phyloP scores from a whole-genome alignment of 805 yeast species.

The Clavispora carvajalis region DNA sequence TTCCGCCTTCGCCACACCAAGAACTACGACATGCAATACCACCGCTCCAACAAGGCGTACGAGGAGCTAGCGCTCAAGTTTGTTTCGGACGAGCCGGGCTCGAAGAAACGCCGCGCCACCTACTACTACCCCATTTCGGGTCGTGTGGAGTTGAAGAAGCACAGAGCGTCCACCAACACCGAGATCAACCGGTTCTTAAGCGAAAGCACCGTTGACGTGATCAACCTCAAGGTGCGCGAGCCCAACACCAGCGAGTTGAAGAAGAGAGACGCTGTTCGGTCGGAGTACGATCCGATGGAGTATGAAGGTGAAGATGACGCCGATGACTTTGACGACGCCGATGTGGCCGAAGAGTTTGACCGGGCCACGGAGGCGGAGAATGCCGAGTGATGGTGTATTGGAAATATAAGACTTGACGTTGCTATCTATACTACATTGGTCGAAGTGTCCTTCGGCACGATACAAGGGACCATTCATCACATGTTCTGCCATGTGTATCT shows the following conservation, averaged over 20 bases:
- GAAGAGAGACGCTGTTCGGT: slow-evolving; percentile 62
- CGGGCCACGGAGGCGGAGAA: slow-evolving; percentile 18
- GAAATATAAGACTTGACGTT: too few relatives aligned
- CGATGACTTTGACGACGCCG: slow-evolving; percentile 33
- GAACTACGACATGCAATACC: slow-evolving; percentile 72
- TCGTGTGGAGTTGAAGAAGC: slow-evolving; percentile 75
- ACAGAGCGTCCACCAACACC: slow-evolving; percentile 63
- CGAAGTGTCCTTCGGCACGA: too few relatives aligned
- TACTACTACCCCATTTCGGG: slow-evolving; percentile 75
- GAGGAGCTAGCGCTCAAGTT: slow-evolving; percentile 70
- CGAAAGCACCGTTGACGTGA: slow-evolving; percentile 54
- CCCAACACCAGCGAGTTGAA: slow-evolving; percentile 67
- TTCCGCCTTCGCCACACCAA: slow-evolving; percentile 60
- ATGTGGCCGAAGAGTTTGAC: slow-evolving; percentile 15
- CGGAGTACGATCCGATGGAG: slow-evolving; percentile 73
- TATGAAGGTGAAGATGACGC: slow-evolving; percentile 61
- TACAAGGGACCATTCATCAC: too few relatives aligned
- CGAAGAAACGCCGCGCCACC: slow-evolving; percentile 49
- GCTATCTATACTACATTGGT: too few relatives aligned
- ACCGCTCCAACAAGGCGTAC: slow-evolving; percentile 38
- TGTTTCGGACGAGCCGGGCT: slow-evolving; percentile 25
- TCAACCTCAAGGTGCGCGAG: slow-evolving; percentile 62
- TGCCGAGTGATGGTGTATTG: too few relatives aligned
- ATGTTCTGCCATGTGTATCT: too few relatives aligned
- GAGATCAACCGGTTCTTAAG: slow-evolving; percentile 50